Conservation (phyloP, 495 filamentous ascomycete species). For the Chaetomidium leptoderma region DNA sequence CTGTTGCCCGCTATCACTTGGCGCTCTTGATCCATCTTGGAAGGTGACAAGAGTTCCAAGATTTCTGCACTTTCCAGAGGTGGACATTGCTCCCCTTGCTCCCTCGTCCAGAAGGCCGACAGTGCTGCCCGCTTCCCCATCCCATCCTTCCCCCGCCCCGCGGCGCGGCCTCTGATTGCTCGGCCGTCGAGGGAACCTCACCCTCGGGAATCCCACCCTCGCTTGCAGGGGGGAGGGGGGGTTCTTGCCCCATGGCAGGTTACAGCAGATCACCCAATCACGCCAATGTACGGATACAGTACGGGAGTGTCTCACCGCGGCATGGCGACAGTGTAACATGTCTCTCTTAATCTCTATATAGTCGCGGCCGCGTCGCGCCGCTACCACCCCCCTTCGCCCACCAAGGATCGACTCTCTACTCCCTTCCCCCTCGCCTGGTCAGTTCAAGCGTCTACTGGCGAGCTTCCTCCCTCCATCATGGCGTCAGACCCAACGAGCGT, state of each 20-base stretch:
- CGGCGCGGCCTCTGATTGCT: constrained; percentile 3
- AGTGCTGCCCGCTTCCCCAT: not conserved
- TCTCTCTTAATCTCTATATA: constrained; percentile 7
- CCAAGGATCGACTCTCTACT: not conserved
- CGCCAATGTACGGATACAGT: too few relatives aligned
- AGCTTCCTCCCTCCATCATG: constrained; percentile 11
- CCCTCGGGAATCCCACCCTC: not conserved
- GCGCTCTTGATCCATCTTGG: constrained; percentile 23
- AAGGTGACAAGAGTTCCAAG: constrained; percentile 22
- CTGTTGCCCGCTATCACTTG: constrained; percentile 20
- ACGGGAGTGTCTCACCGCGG: not conserved
- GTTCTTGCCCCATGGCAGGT: constrained; percentile 6
- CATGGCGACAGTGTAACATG: not conserved
- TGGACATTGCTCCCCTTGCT: constrained; percentile 12
- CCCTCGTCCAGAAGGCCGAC: not conserved
- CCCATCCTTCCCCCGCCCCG: not conserved
- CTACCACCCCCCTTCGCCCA: not conserved
- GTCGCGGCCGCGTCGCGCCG: not conserved
- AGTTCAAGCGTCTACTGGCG: not conserved
- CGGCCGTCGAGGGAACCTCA: not conserved
- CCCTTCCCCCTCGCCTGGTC: not conserved
- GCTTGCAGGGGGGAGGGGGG: not conserved
- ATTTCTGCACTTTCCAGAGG: constrained; percentile 20
- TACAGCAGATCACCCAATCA: not conserved
- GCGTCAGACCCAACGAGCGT: constrained; percentile 16